Conservation (phyloP, 1,139 yeast species). For the Eremothecium coryli region DNA sequence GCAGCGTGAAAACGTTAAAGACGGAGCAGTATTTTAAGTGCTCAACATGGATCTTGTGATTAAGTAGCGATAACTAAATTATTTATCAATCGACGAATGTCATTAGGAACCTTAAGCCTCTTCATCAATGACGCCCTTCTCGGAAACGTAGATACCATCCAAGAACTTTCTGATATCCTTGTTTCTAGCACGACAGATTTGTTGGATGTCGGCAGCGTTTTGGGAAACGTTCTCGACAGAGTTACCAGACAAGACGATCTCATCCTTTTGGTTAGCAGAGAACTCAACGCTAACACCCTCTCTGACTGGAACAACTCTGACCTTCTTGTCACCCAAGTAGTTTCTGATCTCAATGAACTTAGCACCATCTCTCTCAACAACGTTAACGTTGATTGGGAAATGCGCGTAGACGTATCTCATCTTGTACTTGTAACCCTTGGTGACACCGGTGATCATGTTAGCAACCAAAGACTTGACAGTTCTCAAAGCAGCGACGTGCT, state of each 20-base stretch:
- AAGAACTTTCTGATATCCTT: slow-evolving; percentile 99
- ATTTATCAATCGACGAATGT: slow-evolving; percentile 2
- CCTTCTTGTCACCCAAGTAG: slow-evolving; percentile 98
- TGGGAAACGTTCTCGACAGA: slow-evolving; percentile 97
- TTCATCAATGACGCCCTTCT: slow-evolving; percentile 73
- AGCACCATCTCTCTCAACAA: slow-evolving; percentile 65
- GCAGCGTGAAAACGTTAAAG: too few relatives aligned
- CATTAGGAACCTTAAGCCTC: slow-evolving; percentile 25
- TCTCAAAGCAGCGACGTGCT: slow-evolving; percentile 99
- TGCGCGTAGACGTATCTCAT: slow-evolving; percentile 99
- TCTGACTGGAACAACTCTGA: slow-evolving; percentile 72
- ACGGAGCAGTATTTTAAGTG: too few relatives aligned
- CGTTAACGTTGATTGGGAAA: slow-evolving; percentile 99
- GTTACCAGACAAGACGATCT: slow-evolving; percentile 87
- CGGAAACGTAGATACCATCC: slow-evolving; percentile 99
- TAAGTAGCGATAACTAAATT: background rate
- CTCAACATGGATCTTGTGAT: background rate
- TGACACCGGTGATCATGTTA: slow-evolving; percentile 97
- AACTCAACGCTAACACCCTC: slow-evolving; percentile 84
- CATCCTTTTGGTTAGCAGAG: slow-evolving; percentile 87
- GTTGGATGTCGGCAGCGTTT: slow-evolving; percentile 97
- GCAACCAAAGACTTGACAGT: slow-evolving; percentile 92
- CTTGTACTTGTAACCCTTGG: slow-evolving; percentile 99
- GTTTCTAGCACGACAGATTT: slow-evolving; percentile 98
- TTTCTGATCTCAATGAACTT: slow-evolving; percentile 91